Conservation (phyloP, 345 rosid species). For the Pistacia atlantica region DNA sequence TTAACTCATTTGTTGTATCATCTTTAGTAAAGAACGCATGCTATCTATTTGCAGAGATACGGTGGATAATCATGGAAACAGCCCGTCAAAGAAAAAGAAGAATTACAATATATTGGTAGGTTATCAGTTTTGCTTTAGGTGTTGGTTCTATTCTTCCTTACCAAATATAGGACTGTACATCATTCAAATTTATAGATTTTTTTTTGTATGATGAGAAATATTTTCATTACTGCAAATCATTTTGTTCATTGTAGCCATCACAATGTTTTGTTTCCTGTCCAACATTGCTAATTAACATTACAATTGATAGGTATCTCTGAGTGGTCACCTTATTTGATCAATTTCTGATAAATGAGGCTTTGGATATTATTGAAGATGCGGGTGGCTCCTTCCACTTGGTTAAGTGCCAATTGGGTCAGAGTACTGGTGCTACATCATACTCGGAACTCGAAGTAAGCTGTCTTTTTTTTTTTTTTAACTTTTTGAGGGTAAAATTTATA, state of each 20-base stretch:
- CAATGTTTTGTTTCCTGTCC: conserved; percentile 12
- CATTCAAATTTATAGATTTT: not conserved
- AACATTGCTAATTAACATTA: conserved; percentile 25
- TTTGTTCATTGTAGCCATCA: not conserved
- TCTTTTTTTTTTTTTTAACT: not conserved
- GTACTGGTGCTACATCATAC: conserved; percentile 59
- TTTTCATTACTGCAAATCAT: not conserved
- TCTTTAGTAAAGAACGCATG: conserved; percentile 6
- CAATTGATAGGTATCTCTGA: conserved; percentile 75
- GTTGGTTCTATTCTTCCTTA: conserved; percentile 5
- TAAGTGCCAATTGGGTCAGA: conserved; percentile 89
- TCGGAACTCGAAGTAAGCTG: conserved; percentile 88
- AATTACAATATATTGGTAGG: conserved; percentile 72
- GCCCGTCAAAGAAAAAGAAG: conserved; percentile 40
- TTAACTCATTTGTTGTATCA: not conserved
- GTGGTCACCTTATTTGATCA: conserved; percentile 91
- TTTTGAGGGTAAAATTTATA: not conserved
- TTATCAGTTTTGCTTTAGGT: conserved; percentile 14
- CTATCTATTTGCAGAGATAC: conserved; percentile 51
- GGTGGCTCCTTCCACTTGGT: conserved; percentile 92
- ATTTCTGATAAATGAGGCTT: conserved; percentile 91
- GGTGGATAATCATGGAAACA: conserved; percentile 32
- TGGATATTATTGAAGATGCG: conserved; percentile 83
- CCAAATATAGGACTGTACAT: conserved; percentile 6
- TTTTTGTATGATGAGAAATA: not conserved